These are phyloP conservation scores for Xylaria palmicola DNA, from an alignment of 495 filamentous ascomycete genomes.

Conservation along the genomic window DNA sequence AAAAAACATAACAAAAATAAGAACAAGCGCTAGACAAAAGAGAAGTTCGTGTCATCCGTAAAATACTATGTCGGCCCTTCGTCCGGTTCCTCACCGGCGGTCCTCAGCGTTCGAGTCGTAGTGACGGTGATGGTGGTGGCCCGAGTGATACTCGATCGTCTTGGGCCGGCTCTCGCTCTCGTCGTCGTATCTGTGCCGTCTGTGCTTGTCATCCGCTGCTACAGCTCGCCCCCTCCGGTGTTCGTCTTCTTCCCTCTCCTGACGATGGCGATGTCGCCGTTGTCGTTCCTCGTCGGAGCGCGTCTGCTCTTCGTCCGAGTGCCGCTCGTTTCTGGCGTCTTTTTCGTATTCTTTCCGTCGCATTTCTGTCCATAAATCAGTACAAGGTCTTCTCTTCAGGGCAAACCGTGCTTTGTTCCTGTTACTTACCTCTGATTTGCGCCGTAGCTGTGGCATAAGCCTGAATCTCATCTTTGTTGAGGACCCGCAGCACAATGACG, in stretches of 20 bases:
- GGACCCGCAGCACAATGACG: conserved; percentile 79
- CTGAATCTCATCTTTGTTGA: conserved; percentile 81
- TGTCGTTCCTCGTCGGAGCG: conserved; percentile 32
- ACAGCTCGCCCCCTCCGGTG: conserved; percentile 25
- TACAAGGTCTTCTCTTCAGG: not conserved
- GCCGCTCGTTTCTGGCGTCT: conserved; percentile 25
- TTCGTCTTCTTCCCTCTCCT: conserved; percentile 35
- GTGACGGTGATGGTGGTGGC: conserved; percentile 18
- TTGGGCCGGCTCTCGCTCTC: conserved; percentile 20
- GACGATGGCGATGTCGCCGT: conserved; percentile 29
- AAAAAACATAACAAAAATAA: too few species aligned
- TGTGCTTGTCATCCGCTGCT: conserved; percentile 25
- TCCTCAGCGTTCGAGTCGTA: conserved; percentile 24
- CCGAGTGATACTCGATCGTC: conserved; percentile 24
- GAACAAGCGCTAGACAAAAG: conserved; percentile 10
- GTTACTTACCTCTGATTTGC: conserved; percentile 66
- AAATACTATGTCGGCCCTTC: too few species aligned
- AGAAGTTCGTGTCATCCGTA: conserved; percentile 6
- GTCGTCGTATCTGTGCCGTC: conserved; percentile 25
- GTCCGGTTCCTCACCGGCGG: conserved; percentile 16
- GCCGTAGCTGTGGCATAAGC: conserved; percentile 72
- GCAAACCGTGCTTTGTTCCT: not conserved
- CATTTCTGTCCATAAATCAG: conserved; percentile 27
- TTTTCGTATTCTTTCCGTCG: conserved; percentile 39
- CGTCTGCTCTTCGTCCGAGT: conserved; percentile 25